Base-by-base conservation (phyloP, 1,139 yeast species). In the Tardiomyces depauwii region DNA sequence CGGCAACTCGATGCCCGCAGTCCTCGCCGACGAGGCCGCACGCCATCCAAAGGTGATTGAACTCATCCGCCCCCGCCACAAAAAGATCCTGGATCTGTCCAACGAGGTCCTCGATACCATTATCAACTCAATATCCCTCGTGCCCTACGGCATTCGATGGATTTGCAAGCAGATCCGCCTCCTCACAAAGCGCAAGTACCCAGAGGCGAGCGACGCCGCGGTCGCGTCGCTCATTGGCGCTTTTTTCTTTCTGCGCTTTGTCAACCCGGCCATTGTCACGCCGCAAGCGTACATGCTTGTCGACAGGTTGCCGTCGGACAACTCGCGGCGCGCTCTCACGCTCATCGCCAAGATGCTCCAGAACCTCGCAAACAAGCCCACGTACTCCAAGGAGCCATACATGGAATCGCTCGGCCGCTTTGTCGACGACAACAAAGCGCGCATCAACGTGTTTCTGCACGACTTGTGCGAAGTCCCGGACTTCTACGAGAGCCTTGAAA, bases 181-280 rank as follows among this genome's bases (percentile, higher is more conserved):
- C 14, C 71, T 83, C 27, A 89, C 91, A 0, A 65, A 73, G 43
- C 65, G 70, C 18, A 80, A 79, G 55, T 84, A 84, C 55, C 85
- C 88, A 0, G 83, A 78, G 42, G 76, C 83, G 46, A 50, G 64
- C 2, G 68, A 64, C 42, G 56, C 66, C 38, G 93, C 95, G 1
- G 86, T 66, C 13, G 61, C 66, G 42, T 64, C 71, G 1, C 55
- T 68, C 16, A 64, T 88, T 36, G 96, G 96, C 0, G 88, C 95
- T 0, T 89, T 86, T 59, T 70, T 89, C 45, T 89, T 91, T 59
- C 70, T 91, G 53, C 72, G 97, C 50, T 82, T 85, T 55, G 75
- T 87, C 51, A 88, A 95, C 59, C 97, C 98, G 9, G 95, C 95
- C 0, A 80, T 91, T 51, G 89, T 89, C 13, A 82, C 91, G 42